Percentiles rank a stretch among this genome's conserved stretches.
These are phyloP conservation scores for Phylloporus rhodoxanthus DNA, from an alignment of 768 basidiomycete genomes.

Conservation along the genomic window DNA sequence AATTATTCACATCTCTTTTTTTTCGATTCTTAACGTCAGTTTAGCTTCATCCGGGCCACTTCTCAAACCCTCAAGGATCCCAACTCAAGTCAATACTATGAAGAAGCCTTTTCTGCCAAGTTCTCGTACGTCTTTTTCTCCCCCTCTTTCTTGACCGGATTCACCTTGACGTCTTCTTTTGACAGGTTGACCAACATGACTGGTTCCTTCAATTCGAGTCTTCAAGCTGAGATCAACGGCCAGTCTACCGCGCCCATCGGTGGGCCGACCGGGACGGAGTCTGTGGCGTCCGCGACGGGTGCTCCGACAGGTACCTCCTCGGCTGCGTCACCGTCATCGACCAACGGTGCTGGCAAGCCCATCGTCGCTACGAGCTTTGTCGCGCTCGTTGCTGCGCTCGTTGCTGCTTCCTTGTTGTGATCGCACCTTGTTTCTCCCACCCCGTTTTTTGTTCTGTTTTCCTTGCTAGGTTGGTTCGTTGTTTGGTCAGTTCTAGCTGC, in stretches of 20 bases:
- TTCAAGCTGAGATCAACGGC: conserved; percentile 56
- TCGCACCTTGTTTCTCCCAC: background rate
- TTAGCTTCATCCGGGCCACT: conserved; percentile 70
- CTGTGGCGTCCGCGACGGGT: conserved; percentile 1
- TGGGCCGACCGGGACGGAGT: conserved; percentile 24
- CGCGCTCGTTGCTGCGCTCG: conserved; percentile 17
- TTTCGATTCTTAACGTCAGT: background rate
- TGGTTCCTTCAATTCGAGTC: conserved; percentile 55
- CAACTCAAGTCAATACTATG: conserved; percentile 46
- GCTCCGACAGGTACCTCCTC: background rate
- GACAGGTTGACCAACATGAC: conserved; percentile 62
- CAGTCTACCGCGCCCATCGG: conserved; percentile 53
- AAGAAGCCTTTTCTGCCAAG: conserved; percentile 71
- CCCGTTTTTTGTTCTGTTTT: background rate
- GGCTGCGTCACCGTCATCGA: background rate
- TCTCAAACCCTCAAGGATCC: conserved; percentile 52
- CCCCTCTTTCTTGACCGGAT: background rate
- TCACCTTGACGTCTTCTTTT: background rate
- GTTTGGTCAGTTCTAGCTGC: too few relatives aligned
- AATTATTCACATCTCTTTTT: background rate
- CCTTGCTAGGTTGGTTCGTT: too few relatives aligned
- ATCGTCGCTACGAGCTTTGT: conserved; percentile 20
- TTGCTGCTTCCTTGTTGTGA: conserved; percentile 22
- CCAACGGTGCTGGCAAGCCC: conserved; percentile 22
- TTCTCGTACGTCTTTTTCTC: conserved; percentile 50